Evolutionary conservation across 23 red algal genomes (phyloP), one percentile per base, ranked within the genome.

Genomic region (Chondrus crispus): DNA sequence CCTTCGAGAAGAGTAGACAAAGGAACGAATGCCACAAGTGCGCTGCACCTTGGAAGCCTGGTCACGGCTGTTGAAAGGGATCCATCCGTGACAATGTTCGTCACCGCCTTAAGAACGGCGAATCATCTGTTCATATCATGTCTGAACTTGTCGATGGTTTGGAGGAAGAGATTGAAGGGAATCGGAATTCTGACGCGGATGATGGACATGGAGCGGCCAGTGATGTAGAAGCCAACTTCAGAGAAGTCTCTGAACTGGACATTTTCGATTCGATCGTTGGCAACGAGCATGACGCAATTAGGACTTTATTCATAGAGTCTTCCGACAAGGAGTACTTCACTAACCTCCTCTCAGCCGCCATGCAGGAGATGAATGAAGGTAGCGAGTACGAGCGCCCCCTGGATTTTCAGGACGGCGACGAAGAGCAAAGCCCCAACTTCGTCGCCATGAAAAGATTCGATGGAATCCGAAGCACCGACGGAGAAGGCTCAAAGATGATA

Each of bases 21-120:
- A 57, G 69, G 11, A 81, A 81, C 22, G 50, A 80, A 44, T 81
- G 86, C 35, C 71, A 80, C 43, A 62, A 70, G 35, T 79, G 86
- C 51, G 18, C 47, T 3, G 49, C 1, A 24, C 14, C 12, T 33
- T 90, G 70, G 86, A 78, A 79, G 19, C 86, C 70, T 1, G 46
- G 86, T 5, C 70, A 81, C 55, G 22, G 42, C 18, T 90, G 86
- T 40, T 1, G 48, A 30, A 40, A 62, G 49, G 68, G 86, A 13
- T 62, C 86, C 41, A 90, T 90, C 55, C 20, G 41, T 12, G 40
- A 45, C 40, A 46, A 80, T 24, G 52, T 80, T 14, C 86, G 60
- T 47, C 16, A 37, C 24, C 69, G 71, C n/a, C 43, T 78, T 37
- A 58, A 32, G 36, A 90, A 80, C 68, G 74, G 57, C 29, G 71